Conservation (phyloP, 2,329 filamentous ascomycete genomes). For the Fusarium redolens region DNA sequence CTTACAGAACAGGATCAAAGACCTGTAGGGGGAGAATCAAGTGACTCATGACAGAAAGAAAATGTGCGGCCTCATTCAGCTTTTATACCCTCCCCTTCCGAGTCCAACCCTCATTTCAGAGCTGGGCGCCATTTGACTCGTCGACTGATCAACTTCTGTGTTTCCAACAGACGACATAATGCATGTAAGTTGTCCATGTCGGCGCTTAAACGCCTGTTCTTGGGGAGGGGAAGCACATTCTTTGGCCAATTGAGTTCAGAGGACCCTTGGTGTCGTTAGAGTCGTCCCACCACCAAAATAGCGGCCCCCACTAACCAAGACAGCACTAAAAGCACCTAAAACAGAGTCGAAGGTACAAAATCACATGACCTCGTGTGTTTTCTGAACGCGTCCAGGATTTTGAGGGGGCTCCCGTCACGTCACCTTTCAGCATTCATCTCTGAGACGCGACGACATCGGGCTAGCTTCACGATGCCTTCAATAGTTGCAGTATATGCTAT, state of each 20-base stretch:
- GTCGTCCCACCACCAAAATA: slow-evolving; percentile 42
- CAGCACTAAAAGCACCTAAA: slow-evolving; percentile 1
- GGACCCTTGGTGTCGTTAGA: slow-evolving; percentile 43
- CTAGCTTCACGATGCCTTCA: slow-evolving; percentile 37
- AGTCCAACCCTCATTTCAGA: slow-evolving; percentile 1
- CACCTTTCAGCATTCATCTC: slow-evolving; percentile 8
- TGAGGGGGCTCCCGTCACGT: slow-evolving; percentile 36
- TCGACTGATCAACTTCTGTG: slow-evolving; percentile 36
- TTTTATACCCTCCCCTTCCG: slow-evolving; percentile 40
- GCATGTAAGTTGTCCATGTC: slow-evolving; percentile 44
- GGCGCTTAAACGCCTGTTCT: slow-evolving; percentile 47
- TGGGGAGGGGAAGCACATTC: slow-evolving; percentile 39
- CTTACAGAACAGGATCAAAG: background rate
- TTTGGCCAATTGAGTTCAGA: slow-evolving; percentile 37
- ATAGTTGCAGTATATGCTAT: slow-evolving; percentile 5
- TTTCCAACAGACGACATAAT: slow-evolving; percentile 42
- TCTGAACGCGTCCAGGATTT: slow-evolving; percentile 26
- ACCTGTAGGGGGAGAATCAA: background rate
- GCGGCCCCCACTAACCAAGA: slow-evolving; percentile 37
- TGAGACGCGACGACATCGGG: slow-evolving; percentile 35
- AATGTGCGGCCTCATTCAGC: slow-evolving; percentile 33
- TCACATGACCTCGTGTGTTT: slow-evolving; percentile 44
- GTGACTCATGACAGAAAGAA: slow-evolving; percentile 17
- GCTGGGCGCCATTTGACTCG: slow-evolving; percentile 38
- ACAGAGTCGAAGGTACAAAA: background rate